Conservation (phyloP, 495 filamentous ascomycete species). For the Penicillium samsonianum region DNA sequence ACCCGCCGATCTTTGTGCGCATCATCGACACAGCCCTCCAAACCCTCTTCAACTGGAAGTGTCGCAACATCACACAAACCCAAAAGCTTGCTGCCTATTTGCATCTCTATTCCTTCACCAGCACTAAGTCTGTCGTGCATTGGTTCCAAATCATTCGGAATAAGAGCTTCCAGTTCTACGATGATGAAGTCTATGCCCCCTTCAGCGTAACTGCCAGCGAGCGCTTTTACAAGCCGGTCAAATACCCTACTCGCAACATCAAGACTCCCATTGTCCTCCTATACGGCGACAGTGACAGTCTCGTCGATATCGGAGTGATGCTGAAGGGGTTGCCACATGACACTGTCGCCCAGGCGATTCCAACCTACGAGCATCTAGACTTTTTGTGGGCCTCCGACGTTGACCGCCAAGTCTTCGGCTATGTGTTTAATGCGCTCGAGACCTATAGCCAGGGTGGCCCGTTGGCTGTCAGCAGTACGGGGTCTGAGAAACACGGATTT, state of each 20-base stretch:
- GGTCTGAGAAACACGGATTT: neutral
- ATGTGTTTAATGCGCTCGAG: slow-evolving; percentile 86
- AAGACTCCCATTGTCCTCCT: slow-evolving; percentile 91
- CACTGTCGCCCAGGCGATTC: slow-evolving; percentile 79
- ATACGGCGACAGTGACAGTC: slow-evolving; percentile 88
- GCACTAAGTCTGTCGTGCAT: slow-evolving; percentile 92
- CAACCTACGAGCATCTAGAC: slow-evolving; percentile 94
- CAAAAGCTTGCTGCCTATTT: slow-evolving; percentile 98
- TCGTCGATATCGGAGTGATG: slow-evolving; percentile 96
- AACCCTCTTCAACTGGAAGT: slow-evolving; percentile 88
- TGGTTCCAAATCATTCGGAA: slow-evolving; percentile 99
- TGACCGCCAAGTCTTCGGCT: slow-evolving; percentile 78
- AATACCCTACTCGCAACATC: slow-evolving; percentile 95
- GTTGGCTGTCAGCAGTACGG: neutral
- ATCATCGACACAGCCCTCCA: slow-evolving; percentile 79
- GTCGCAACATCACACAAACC: slow-evolving; percentile 77
- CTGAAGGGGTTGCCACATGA: slow-evolving; percentile 79
- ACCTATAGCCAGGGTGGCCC: slow-evolving; percentile 44
- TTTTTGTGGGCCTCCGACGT: slow-evolving; percentile 95
- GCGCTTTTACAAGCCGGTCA: slow-evolving; percentile 84
- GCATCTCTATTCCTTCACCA: slow-evolving; percentile 94
- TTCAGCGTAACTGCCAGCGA: slow-evolving; percentile 58
- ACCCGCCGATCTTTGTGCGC: slow-evolving; percentile 90
- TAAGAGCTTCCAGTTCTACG: slow-evolving; percentile 95
- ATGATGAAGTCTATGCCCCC: slow-evolving; percentile 80